Percentiles rank a stretch among this genome's conserved stretches.
Conservation (phyloP, 2,329 filamentous ascomycete species). For the Huntiella abstrusa region DNA sequence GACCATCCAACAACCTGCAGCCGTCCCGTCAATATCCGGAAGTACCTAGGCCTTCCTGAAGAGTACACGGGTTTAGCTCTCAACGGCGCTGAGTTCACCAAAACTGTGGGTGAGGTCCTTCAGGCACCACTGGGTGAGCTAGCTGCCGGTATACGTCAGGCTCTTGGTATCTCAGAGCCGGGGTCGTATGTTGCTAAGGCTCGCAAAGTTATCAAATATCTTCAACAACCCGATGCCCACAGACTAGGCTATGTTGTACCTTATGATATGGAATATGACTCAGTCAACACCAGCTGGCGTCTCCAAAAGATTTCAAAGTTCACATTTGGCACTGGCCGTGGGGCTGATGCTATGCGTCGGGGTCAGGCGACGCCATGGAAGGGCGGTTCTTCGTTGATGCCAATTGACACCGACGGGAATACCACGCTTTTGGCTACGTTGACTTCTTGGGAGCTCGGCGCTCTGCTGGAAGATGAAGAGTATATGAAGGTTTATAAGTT, state of each 20-base stretch:
- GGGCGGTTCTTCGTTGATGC: slow-evolving; percentile 2
- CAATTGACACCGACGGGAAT: not conserved
- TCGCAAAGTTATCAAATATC: not conserved
- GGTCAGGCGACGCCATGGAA: not conserved
- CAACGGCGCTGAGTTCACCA: not conserved
- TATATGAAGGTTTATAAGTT: not conserved
- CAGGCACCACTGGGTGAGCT: not conserved
- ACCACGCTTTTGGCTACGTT: not conserved
- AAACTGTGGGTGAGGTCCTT: not conserved
- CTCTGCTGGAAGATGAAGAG: slow-evolving; percentile 1
- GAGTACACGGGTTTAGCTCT: not conserved
- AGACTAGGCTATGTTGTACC: not conserved
- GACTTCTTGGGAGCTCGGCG: not conserved
- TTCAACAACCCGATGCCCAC: not conserved
- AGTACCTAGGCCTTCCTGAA: not conserved
- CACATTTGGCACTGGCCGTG: not conserved
- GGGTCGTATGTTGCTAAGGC: not conserved
- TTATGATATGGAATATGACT: not conserved
- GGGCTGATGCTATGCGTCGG: not conserved
- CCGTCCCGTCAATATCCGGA: not conserved
- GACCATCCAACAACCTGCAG: not conserved
- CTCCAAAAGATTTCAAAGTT: not conserved
- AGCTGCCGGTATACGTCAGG: not conserved
- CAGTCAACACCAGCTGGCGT: not conserved
- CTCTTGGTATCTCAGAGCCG: not conserved